Base-by-base conservation (phyloP, 2,329 filamentous ascomycete genomes). In the Aspergillus quadrilineatus region DNA sequence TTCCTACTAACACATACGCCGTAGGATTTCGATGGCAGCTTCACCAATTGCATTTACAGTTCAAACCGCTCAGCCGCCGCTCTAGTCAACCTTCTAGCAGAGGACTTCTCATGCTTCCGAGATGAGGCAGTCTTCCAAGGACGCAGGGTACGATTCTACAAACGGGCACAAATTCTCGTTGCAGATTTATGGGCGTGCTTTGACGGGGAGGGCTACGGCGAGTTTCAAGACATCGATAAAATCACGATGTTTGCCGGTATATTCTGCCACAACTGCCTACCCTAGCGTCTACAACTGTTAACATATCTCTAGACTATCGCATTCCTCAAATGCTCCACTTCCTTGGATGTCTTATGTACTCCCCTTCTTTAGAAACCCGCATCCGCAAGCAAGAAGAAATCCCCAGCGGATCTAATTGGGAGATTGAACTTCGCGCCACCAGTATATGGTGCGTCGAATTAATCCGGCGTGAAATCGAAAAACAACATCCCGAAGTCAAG, bases 181-280 rank as follows among this genome's bases (percentile, higher is more conserved):
- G 95, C 95, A 22, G 94, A 99, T 72, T 72, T 97, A 1, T 99
- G 95, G 95, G 95, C 94, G 4, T 95, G 92, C 61, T 97, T 97
- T 71, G 85, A 93, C 52, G 92, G 91, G 45, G 80, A 88, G 63
- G 81, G 83, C 28, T 92, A 87, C 67, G 95, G 94, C 32, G 79
- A 82, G 29, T 99, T 99, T 73, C 71, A 85, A 56, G 94, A 99
- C 70, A 96, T 99, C 65, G 89, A 94, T 75, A 91, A 92, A 71
- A 89, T 99, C 67, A 99, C 94, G 59, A 97, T 97, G 88, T 99
- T 99, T 78, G 92, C 94, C 69, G 82, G 82, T 82, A 73, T 43
- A 64, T 53, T 12, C n/a, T 34, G 26, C 5, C 12, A 26, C 9
- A 1, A 15, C 8, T n/a, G 3, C 5, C 22, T 15, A 5, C 4